Base-by-base conservation (phyloP, 2,329 filamentous ascomycete species). In the Blastomyces percursus region DNA sequence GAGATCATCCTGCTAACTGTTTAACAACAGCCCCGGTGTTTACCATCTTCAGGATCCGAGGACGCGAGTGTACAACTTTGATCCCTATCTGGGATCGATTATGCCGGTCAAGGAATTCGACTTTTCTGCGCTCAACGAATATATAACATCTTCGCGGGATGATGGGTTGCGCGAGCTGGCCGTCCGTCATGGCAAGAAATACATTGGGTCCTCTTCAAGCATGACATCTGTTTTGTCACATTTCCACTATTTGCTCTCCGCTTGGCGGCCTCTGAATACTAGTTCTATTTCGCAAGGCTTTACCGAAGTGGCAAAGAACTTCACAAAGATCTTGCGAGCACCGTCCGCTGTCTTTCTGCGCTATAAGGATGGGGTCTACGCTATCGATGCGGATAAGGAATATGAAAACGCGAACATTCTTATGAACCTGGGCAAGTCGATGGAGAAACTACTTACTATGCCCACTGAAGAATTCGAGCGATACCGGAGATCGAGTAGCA, bases 71-170 rank as follows among this genome's bases (percentile, higher is more conserved):
- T 99, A 86, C 81, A 99, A 99, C 73, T 99, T 99, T 70, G 93
- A 99, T 71, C 94, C 95, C 0, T 96, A 96, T 71, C 82, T 99
- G 24, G 85, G 91, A 64, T 86, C 86, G 60, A 95, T 99, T 69
- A 97, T 97, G 91, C 92, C 94, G 1, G 86, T 94, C 19, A 80
- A 84, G 1, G 90, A 99, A 71, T 99, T 99, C 71, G 90, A 99
- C 71, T 99, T 96, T 74, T 83, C 89, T 63, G 86, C 91, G 3
- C 76, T 99, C 61, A 90, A 89, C 73, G 82, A 86, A 66, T 99
- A 96, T 74, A 86, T 96, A 66, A 96, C 92, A 0, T 96, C 94
- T 0, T 97, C 93, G 11, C 86, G 89, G 72, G 94, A 99, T 71
- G 75, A 77, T 6, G 84, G 81, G 4, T 80, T 99, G 14, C 82